Base-by-base conservation (phyloP, 306 rosid species). In the Malus fusca region DNA sequence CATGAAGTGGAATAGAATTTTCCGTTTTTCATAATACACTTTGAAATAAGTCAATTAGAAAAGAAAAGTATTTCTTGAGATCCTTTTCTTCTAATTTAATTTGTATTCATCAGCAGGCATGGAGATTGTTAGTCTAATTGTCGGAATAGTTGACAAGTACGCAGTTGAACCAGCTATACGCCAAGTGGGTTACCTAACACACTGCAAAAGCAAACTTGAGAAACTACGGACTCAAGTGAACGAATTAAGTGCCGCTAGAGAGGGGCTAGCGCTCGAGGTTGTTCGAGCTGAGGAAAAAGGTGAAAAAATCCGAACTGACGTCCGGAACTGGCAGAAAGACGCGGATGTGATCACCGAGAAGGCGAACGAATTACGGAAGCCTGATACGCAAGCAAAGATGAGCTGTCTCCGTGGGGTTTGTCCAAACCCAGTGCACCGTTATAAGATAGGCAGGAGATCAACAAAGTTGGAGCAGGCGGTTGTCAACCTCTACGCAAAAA, bases 241-340 rank as follows among this genome's bases (percentile, higher is more conserved):
- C 23, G 15, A 67, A 3, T 62, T 84, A 5, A 2, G 2, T 0
- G 63, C 53, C 5, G 23, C 8, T 11, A 69, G 25, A 58, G 60
- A 65, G 0, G 3, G 21, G 18, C 23, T 85, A 11, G 66, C 73
- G 12, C 84, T 37, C 11, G 3, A 7, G 0, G 67, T 84, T 13
- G 46, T n/a, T 15, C 66, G 51, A 22, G 88, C 74, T 37, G 37
- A 46, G 69, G 28, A 61, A 21, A 53, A 72, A 6, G 79, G 82
- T 17, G 58, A 72, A 65, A 7, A 23, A 37, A 74, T 76, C 18
- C 65, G 74, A 19, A 15, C 11, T 51, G 67, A 61, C 3, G 71
- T 46, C 52, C 28, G 3, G 9, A 7, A 17, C 2, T 63, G 71
- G 78, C 3, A 1, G 10, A 0, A 0, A 0, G 0, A 19, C 4